phyloP scores from a whole-genome alignment of 2,329 filamentous ascomycete genomes.

The Penicillium olsonii region DNA sequence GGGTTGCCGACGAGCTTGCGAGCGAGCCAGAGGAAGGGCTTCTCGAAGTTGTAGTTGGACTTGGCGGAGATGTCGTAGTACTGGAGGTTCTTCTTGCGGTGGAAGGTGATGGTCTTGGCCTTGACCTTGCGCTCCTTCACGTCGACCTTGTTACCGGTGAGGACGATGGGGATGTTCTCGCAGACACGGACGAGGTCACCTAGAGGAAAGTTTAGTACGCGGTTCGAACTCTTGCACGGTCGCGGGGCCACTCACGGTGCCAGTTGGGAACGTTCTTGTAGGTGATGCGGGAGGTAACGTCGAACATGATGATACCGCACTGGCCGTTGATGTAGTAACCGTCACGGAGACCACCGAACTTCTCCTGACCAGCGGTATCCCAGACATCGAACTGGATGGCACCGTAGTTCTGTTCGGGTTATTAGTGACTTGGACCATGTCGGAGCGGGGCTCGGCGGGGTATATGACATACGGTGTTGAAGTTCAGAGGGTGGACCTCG shows the following conservation, averaged over 20 bases:
- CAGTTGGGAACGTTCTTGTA: constrained; percentile 99
- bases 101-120: constrained; percentile 99
- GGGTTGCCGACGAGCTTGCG: constrained; percentile 98
- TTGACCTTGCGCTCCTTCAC: constrained; percentile 99
- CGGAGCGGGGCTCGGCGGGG: constrained; percentile 42
- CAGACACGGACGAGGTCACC: constrained; percentile 98
- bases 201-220: constrained; percentile 38
- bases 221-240: constrained; percentile 8
- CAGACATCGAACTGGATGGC: constrained; percentile 98
- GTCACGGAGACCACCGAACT: constrained; percentile 98
- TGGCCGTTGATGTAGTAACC: constrained; percentile 99
- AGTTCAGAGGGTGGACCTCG: constrained; percentile 96
- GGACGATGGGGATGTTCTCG: constrained; percentile 98
- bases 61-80: constrained; percentile 99
- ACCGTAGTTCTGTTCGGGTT: constrained; percentile 72
- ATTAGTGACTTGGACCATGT: constrained; percentile 29
- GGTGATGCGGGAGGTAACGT: constrained; percentile 98
- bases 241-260: constrained; percentile 76
- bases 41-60: constrained; percentile 99
- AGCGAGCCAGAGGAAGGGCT: constrained; percentile 99
- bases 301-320: constrained; percentile 99
- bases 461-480: constrained; percentile 92
- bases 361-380: constrained; percentile 99
- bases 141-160: constrained; percentile 99
- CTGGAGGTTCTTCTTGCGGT: constrained; percentile 99